Base-by-base conservation (phyloP, 176 grass and related monocot species). In the Aegilops umbellulata region DNA sequence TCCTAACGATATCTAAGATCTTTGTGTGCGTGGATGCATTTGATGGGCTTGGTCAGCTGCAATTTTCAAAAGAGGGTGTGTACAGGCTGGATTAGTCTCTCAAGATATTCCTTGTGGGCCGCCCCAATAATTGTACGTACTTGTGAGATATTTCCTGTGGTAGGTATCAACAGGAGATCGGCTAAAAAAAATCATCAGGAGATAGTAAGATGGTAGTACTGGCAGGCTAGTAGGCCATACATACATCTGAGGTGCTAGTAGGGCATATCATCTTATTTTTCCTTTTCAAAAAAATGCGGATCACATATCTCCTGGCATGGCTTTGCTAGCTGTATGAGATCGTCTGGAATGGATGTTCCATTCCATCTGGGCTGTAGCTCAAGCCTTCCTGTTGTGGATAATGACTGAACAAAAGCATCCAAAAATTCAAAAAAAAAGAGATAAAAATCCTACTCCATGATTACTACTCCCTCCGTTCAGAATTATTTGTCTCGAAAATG, bases 111-210 rank as follows among this genome's bases (percentile, higher is more conserved):
- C 39, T 62, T 22, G 2, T 20, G 1, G 76, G 6, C 4, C n/a
- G n/a, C 30, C 30, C 64, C 81, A 76, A 87, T 84, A 80, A 91
- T 88, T 91, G 81, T 84, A 74, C 87, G 80, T 84, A 65, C 85
- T 20, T 75, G 7, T 4, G 1, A 76, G 42, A 76, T 76, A 53
- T 76, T 75, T 75, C 5, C 22, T 15, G 10, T 5, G 39, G 24
- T 74, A 15, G 38, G 23, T 29, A 3, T 67, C 70, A 74, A 74
- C 70, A 74, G 39, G 29, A 30, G 29, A 38, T 36, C 35, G 35
- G 7, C 35, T 36, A 42, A 42, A 42, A 42, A 11, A 41, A 41
- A 41, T 0, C 41, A 42, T 3, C 41, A 12, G 41, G 41, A 42
- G 41, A 42, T 42, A 42, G n/a, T n/a, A n/a, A 10, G 7, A 32